Base-by-base conservation (phyloP, 2,329 filamentous ascomycete genomes). In the Penicillium sp. region DNA sequence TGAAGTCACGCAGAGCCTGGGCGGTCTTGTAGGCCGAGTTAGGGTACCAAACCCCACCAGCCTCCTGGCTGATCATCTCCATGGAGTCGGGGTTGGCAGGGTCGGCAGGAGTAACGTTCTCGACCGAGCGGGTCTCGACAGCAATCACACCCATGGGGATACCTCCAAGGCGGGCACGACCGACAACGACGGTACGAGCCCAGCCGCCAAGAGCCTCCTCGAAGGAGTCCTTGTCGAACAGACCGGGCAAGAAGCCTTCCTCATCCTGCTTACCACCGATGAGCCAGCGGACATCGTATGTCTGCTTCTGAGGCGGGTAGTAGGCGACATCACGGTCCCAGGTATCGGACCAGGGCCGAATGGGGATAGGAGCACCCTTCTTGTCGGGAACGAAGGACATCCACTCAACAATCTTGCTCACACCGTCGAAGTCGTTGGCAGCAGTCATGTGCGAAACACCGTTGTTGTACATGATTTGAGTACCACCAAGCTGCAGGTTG, bases 381-480 rank as follows among this genome's bases (percentile, higher is more conserved):
- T 91, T 91, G 73, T 97, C 91, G 22, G 93, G 93, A 24, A 98
- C 87, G 64, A 89, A 98, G 2, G 91, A 93, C 79, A 98, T 82
- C 93, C 93, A 98, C 69, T 95, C 86, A 40, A 97, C 89, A 66
- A 98, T 97, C 79, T 94, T 94, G 63, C 87, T 89, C 18, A 98
- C 87, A 81, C 93, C 93, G 64, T 91, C 90, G 62, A 98, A 97
- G 75, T 98, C 93, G 65, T 98, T 91, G 60, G 86, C 87, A 63
- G 93, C 93, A 58, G 91, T 96, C 87, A 97, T 91, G 77, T 98
- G 93, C 18, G 93, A 97, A 34, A 98, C 93, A 82, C 93, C 93
- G 69, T 98, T 98, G 76, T 88, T 90, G 82, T 98, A 97, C 93
- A 98, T 98, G 80, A 98, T 98, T 74, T 98, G 93, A n/a, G 93